Conservation (phyloP, 2,329 filamentous ascomycete species). For the Neonectria magnoliae region DNA sequence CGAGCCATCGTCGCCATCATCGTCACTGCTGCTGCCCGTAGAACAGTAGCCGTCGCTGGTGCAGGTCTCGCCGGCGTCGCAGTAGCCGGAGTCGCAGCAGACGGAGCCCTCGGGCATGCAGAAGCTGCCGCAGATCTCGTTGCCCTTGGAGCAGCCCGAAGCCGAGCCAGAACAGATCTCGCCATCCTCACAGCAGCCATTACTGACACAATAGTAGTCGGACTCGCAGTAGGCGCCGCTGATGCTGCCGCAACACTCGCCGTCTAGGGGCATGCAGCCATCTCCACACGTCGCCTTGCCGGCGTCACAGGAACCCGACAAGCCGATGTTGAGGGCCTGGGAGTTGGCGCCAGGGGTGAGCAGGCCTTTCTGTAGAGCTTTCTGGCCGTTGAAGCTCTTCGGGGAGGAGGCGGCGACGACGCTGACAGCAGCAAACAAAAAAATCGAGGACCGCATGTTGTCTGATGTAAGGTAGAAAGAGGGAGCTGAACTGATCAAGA, state of each 20-base stretch:
- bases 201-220: constrained; percentile 42
- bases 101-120: constrained; percentile 46
- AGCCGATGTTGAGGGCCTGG: constrained; percentile 32
- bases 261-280: constrained; percentile 45
- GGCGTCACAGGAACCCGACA: constrained; percentile 32
- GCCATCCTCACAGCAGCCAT: constrained; percentile 49
- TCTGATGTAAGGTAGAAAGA: not conserved
- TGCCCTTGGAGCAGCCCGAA: constrained; percentile 38
- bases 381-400: constrained; percentile 27
- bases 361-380: constrained; percentile 27
- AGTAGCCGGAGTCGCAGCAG: constrained; percentile 46
- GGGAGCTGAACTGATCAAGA: not conserved
- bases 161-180: constrained; percentile 45
- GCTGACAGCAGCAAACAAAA: constrained; percentile 42
- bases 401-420: constrained; percentile 31
- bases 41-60: constrained; percentile 36
- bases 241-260: constrained; percentile 44
- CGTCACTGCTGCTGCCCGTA: constrained; percentile 13
- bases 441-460: constrained; percentile 40
- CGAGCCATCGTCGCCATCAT: constrained; percentile 28
- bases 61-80: constrained; percentile 45
- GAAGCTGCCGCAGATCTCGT: constrained; percentile 40
- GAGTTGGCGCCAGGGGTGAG: constrained; percentile 34
- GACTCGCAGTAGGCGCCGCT: constrained; percentile 45
- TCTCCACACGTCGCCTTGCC: constrained; percentile 42